Conservation (phyloP, 2,329 filamentous ascomycete genomes). For the Fusarium mundagurra region DNA sequence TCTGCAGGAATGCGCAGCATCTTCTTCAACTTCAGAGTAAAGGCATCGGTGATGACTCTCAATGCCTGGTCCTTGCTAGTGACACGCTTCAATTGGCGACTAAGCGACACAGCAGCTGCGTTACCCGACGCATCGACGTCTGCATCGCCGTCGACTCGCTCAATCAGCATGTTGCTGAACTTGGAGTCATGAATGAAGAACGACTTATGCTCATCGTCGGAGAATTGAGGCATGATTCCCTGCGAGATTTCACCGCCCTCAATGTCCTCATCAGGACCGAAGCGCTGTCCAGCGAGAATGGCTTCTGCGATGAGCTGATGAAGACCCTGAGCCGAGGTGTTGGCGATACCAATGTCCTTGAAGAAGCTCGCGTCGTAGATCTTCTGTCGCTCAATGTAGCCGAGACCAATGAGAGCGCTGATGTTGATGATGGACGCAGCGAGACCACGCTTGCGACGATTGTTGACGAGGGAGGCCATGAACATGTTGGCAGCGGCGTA, state of each 20-base stretch:
- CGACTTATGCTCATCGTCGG: background rate
- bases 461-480: constrained; percentile 46
- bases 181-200: constrained; percentile 14
- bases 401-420: constrained; percentile 9
- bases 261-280: background rate
- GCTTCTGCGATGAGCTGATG: constrained; percentile 46
- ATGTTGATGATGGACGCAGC: constrained; percentile 54
- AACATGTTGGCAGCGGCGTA: constrained; percentile 53
- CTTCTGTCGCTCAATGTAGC: constrained; percentile 5
- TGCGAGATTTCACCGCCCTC: constrained; percentile 1
- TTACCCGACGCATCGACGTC: background rate
- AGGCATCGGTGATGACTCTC: background rate
- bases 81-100: background rate
- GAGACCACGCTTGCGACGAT: constrained; percentile 45
- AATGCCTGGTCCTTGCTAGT: background rate
- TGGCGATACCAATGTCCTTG: background rate
- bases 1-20: constrained; percentile 3
- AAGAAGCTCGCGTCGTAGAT: constrained; percentile 7
- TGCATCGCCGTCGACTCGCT: background rate
- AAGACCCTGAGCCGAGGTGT: constrained; percentile 42
- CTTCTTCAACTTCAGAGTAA: constrained; percentile 3
- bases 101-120: background rate
- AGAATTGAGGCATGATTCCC: constrained; percentile 7
- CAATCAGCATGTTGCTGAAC: constrained; percentile 4
- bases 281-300: background rate